Percentiles rank a stretch among this genome's conserved stretches.
These are phyloP conservation scores for Colletotrichum sp. DNA, from an alignment of 2,329 filamentous ascomycete genomes.

Conservation along the genomic window DNA sequence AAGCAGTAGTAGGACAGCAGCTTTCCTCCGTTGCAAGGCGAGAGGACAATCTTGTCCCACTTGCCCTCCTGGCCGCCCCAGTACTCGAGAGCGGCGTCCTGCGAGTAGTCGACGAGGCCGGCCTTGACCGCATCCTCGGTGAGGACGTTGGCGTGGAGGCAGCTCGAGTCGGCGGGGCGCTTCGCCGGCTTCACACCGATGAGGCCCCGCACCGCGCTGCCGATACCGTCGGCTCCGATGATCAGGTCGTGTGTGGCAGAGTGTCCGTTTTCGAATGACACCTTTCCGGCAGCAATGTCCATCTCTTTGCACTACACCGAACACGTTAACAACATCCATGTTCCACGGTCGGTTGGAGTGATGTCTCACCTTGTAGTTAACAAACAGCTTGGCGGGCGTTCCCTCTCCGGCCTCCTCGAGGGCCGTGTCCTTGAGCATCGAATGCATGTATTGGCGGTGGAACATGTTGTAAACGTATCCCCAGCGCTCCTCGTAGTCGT, in stretches of 20 bases:
- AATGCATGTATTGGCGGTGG: conserved; percentile 72
- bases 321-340: neutral
- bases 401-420: conserved; percentile 58
- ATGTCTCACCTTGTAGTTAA: conserved; percentile 57
- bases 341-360: neutral
- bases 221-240: conserved; percentile 71
- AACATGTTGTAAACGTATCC: conserved; percentile 73
- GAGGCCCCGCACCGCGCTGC: conserved; percentile 65
- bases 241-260: conserved; percentile 62
- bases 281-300: conserved; percentile 51
- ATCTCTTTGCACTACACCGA: conserved; percentile 49
- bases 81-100: conserved; percentile 68
- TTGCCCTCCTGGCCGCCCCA: conserved; percentile 71
- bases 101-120: conserved; percentile 67
- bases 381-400: conserved; percentile 53
- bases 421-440: conserved; percentile 67
- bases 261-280: conserved; percentile 59
- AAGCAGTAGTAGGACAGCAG: conserved; percentile 75
- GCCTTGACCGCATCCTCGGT: conserved; percentile 64
- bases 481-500: conserved; percentile 70
- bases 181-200: conserved; percentile 68
- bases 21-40: conserved; percentile 69
- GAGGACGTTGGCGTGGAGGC: conserved; percentile 68
- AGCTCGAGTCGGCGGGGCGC: conserved; percentile 64
- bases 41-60: conserved; percentile 74